These are phyloP conservation scores for Lanmaoa rubissima DNA, from an alignment of 768 basidiomycete species.

Conservation along the genomic window DNA sequence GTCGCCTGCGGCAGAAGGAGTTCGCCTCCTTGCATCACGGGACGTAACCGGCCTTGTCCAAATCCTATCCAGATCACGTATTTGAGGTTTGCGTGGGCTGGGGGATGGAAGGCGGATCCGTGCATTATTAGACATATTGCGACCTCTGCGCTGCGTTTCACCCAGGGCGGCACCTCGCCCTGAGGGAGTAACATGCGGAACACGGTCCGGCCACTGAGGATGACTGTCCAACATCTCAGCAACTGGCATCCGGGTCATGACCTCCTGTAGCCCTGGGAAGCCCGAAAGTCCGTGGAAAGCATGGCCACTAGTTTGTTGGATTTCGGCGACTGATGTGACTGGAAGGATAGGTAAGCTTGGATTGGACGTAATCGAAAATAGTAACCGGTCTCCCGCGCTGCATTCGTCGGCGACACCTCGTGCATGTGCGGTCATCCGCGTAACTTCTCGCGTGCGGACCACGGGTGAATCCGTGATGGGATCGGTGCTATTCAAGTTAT, in stretches of 20 bases:
- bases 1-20: constrained; percentile 33
- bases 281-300: constrained; percentile 26
- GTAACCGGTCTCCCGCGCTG: constrained; percentile 12
- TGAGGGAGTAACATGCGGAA: constrained; percentile 1
- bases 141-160: constrained; percentile 6
- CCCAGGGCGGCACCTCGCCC: not conserved
- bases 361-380: constrained; percentile 6
- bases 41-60: constrained; percentile 23
- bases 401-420: constrained; percentile 9
- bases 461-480: constrained; percentile 29
- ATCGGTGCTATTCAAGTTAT: constrained; percentile 2
- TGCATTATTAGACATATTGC: constrained; percentile 13
- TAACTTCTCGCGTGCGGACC: constrained; percentile 13
- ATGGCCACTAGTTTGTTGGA: not conserved
- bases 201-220: constrained; percentile 7
- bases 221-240: constrained; percentile 3
- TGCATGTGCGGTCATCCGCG: constrained; percentile 7
- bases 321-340: constrained; percentile 13
- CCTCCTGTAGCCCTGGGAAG: constrained; percentile 23
- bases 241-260: constrained; percentile 3
- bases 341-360: constrained; percentile 6
- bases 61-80: constrained; percentile 23
- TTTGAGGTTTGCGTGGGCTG: constrained; percentile 19
- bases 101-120: constrained; percentile 15
- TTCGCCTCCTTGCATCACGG: constrained; percentile 30